A percentile compares a stretch with the other conserved stretches of the same genome.
Evolutionary conservation across 2,329 filamentous ascomycete species (phyloP).

Genomic region (Corynespora cassiicola): DNA sequence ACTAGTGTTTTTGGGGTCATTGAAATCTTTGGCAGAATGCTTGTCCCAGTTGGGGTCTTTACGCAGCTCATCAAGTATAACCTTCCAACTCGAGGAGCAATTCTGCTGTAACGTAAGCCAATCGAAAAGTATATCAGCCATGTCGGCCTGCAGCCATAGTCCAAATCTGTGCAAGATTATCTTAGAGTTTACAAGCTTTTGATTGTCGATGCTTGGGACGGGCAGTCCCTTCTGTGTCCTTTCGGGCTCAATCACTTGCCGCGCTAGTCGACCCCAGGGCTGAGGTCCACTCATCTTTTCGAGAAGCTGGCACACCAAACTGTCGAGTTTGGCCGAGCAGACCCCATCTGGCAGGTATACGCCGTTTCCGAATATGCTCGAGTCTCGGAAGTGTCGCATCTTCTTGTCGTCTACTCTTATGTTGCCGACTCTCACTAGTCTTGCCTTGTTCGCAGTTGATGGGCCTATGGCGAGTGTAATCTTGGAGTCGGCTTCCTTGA

Average conservation of each 20-base stretch:
- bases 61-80: not conserved
- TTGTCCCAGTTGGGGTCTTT: too few relatives aligned
- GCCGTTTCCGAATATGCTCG: constrained; percentile 6
- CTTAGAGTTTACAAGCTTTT: not conserved
- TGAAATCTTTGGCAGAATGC: too few relatives aligned
- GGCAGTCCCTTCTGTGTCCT: too few relatives aligned
- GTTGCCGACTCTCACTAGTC: not conserved
- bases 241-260: constrained; percentile 1
- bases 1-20: too few relatives aligned
- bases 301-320: constrained; percentile 1
- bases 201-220: too few relatives aligned
- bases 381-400: constrained; percentile 5
- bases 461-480: constrained; percentile 6
- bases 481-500: constrained; percentile 2
- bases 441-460: not conserved
- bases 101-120: constrained; percentile 2
- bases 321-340: not conserved
- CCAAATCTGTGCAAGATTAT: constrained; percentile 7
- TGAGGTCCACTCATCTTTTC: not conserved
- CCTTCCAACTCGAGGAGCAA: constrained; percentile 4
- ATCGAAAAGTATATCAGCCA: constrained; percentile 9
- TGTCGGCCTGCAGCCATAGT: constrained; percentile 11
- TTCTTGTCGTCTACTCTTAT: constrained; percentile 1
- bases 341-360: constrained; percentile 6
- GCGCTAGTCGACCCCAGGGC: constrained; percentile 5